A percentile compares a stretch with the other conserved stretches of the same genome.
These are phyloP conservation scores for Candida maltosa DNA, from an alignment of 805 yeast genomes.

Conservation along the genomic window DNA sequence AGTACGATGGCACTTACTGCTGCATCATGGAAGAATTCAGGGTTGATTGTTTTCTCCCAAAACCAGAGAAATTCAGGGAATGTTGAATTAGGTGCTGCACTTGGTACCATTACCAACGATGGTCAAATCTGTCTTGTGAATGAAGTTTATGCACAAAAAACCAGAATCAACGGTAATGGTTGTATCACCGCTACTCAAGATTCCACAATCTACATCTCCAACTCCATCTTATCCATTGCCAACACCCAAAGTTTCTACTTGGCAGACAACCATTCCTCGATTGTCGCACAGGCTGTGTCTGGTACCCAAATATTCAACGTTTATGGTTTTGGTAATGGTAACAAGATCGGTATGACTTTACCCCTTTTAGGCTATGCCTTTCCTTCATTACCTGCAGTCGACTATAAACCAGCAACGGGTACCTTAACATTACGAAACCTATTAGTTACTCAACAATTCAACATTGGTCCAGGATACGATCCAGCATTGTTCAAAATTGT, in stretches of 20 bases:
- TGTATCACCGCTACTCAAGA: conserved; percentile 19
- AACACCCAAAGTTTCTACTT: conserved; percentile 16
- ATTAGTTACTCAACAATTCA: conserved; percentile 9
- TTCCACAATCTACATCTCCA: conserved; percentile 12
- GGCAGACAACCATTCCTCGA: conserved; percentile 14
- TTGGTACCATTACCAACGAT: conserved; percentile 16
- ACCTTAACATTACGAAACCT: conserved; percentile 13
- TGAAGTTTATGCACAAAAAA: conserved; percentile 18
- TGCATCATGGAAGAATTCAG: conserved; percentile 15
- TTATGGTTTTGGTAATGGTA: conserved; percentile 24
- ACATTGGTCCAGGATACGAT: conserved; percentile 23
- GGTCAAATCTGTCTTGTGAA: conserved; percentile 27
- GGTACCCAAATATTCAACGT: conserved; percentile 16
- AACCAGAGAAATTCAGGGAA: conserved; percentile 9
- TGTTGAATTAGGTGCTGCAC: conserved; percentile 14
- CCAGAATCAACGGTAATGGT: conserved; percentile 20
- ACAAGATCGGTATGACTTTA: conserved; percentile 14
- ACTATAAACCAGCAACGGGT: conserved; percentile 14
- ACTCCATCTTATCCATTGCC: conserved; percentile 12
- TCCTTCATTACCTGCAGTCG: conserved; percentile 1
- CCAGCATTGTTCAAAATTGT: conserved; percentile 10
- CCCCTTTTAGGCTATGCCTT: conserved; percentile 7
- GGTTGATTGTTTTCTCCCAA: conserved; percentile 16
- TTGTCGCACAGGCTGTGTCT: conserved; percentile 13
- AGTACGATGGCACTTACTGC: conserved; percentile 13